phyloP scores from a whole-genome alignment of 1,139 yeast genomes.

The Candida tunisiensis region DNA sequence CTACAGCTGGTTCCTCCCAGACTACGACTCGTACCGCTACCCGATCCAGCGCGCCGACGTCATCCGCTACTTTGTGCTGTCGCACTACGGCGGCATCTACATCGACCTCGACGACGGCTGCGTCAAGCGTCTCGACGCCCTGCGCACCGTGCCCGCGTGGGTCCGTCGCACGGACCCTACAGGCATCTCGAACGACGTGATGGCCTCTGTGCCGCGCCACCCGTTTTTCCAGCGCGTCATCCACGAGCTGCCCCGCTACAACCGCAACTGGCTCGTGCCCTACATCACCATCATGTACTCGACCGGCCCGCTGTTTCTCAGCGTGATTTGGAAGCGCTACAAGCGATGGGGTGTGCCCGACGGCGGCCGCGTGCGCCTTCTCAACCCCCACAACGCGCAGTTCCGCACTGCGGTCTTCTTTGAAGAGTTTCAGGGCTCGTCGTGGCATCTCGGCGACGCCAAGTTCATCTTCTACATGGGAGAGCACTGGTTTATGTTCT shows the following conservation, averaged over 20 bases:
- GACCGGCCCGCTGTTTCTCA: conserved; percentile 80
- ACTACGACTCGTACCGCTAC: conserved; percentile 63
- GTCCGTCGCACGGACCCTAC: conserved; percentile 80
- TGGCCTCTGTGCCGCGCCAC: conserved; percentile 80
- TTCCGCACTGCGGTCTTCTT: conserved; percentile 31
- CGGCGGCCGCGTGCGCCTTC: conserved; percentile 27
- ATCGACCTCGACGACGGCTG: conserved; percentile 88
- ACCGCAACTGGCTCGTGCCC: conserved; percentile 33
- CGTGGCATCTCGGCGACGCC: conserved; percentile 86
- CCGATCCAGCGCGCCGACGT: conserved; percentile 88
- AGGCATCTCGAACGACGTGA: conserved; percentile 83
- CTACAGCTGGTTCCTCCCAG: conserved; percentile 72
- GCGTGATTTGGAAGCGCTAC: conserved; percentile 78
- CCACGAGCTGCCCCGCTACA: conserved; percentile 41
- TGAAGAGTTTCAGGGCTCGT: conserved; percentile 59
- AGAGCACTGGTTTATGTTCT: conserved; percentile 52
- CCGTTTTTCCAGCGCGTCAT: conserved; percentile 68
- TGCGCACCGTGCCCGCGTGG: conserved; percentile 69
- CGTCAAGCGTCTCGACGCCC: conserved; percentile 56
- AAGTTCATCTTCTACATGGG: conserved; percentile 54
- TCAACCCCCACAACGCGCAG: conserved; percentile 50
- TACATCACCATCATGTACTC: conserved; percentile 86
- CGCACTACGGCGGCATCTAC: conserved; percentile 79
- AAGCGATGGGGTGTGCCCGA: conserved; percentile 39
- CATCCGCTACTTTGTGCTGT: conserved; percentile 72